A percentile compares a stretch with the other conserved stretches of the same genome.
Conservation (phyloP, 495 filamentous ascomycete species). For the Tuber magnatum region DNA sequence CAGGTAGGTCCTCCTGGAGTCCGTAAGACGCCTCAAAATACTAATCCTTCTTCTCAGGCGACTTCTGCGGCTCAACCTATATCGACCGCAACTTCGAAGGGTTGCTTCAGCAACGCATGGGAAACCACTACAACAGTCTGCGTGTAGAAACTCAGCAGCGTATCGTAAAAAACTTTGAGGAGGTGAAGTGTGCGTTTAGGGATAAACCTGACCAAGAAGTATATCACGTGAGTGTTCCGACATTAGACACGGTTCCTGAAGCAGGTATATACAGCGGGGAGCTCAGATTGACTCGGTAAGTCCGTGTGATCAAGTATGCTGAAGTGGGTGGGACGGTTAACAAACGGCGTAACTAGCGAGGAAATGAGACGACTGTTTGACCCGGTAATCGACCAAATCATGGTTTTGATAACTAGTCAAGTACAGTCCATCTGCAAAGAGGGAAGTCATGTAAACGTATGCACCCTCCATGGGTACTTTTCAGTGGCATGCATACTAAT, state of each 20-base stretch:
- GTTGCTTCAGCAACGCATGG: constrained; percentile 7
- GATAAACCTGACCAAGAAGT: constrained; percentile 7
- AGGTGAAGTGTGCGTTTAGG: constrained; percentile 19
- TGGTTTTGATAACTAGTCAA: constrained; percentile 15
- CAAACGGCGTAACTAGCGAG: neutral
- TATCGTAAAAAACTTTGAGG: constrained; percentile 15
- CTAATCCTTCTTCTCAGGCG: constrained; percentile 3
- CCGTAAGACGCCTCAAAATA: neutral
- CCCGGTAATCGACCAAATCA: constrained; percentile 12
- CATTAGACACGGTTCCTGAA: constrained; percentile 1
- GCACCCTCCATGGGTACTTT: neutral
- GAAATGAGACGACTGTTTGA: constrained; percentile 26
- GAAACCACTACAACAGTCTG: constrained; percentile 5
- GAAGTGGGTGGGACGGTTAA: neutral
- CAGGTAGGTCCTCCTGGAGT: neutral
- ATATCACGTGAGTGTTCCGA: constrained; percentile 12
- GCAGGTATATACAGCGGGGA: constrained; percentile 9
- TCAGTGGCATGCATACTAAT: neutral
- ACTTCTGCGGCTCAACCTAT: constrained; percentile 24
- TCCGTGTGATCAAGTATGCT: neutral
- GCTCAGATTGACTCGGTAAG: constrained; percentile 10
- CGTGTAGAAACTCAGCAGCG: constrained; percentile 12
- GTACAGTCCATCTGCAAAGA: neutral
- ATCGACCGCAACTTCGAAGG: constrained; percentile 21
- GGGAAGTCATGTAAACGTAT: constrained; percentile 15